Base-by-base conservation (phyloP, 106 monocot species). In the Platanthera guangdongensis region DNA sequence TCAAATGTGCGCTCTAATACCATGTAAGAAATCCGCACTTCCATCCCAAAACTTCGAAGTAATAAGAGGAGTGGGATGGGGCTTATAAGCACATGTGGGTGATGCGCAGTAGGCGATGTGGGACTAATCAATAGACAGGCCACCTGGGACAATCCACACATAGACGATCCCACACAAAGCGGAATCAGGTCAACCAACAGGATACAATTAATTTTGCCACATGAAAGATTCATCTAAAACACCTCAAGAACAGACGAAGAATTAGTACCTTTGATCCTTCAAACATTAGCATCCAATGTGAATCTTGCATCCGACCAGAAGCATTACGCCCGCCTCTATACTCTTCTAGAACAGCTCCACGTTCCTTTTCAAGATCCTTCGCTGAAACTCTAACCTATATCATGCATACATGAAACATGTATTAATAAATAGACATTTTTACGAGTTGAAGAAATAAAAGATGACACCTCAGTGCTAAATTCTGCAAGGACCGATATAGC, bases 271-370 rank as follows among this genome's bases (percentile, higher is more conserved):
- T 94, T 67, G 99, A 99, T 25, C 94, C 99, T 85, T 99, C 86
- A 82, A 99, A 99, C 88, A 99, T 78, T 50, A 99, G 78, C 68
- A 75, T 55, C 99, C 99, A 99, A 52, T 99, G 99, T 22, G 99
- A 87, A 81, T 94, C 99, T 82, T 99, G 99, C 99, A 99, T 99
- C 77, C 99, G 69, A 7, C 99, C 99, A 50, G 88, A 72, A 54
- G 99, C 99, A 92, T 94, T 94, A 50, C 94, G 91, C 57, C 91
- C 91, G n/a, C 89, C 91, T 85, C 99, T 88, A 62, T 92, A 90
- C 78, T 99, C 97, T 83, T 99, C 99, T 76, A 99, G 76, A 14
- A 99, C 94, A 70, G 97, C 94, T 71, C 97, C 97, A 72, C 97
- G 84, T 84, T 99, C 97, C 82, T 94, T 99, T 79, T 92, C 94